Evolutionary conservation across 805 yeast species (phyloP).

Genomic region (Candida saitoana): DNA sequence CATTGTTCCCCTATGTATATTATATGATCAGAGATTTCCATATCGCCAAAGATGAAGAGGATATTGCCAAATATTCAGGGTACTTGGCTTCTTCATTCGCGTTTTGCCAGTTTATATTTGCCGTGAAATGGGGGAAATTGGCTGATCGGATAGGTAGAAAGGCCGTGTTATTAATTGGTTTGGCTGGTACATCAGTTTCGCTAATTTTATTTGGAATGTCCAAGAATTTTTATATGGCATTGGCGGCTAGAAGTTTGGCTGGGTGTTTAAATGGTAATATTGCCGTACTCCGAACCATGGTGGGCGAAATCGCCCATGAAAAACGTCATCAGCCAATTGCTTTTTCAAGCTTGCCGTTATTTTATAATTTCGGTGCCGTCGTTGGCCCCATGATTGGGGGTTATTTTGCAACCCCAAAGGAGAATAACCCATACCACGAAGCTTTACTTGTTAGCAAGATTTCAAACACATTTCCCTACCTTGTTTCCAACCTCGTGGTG

Average conservation of each 20-base stretch:
- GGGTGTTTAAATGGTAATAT: slow-evolving; percentile 30
- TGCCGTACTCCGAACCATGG: slow-evolving; percentile 28
- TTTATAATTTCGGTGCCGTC: slow-evolving; percentile 29
- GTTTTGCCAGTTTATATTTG: slow-evolving; percentile 20
- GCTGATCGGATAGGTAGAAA: slow-evolving; percentile 29
- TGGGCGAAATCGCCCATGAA: slow-evolving; percentile 30
- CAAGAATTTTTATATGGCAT: slow-evolving; percentile 22
- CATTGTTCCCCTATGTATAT: slow-evolving; percentile 26
- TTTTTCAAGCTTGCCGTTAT: slow-evolving; percentile 26
- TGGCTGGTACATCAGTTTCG: slow-evolving; percentile 22
- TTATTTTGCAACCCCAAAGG: slow-evolving; percentile 24
- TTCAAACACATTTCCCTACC: slow-evolving; percentile 31
- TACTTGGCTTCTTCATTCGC: slow-evolving; percentile 21
- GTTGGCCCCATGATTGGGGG: slow-evolving; percentile 34
- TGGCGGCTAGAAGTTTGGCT: slow-evolving; percentile 22
- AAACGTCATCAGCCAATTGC: slow-evolving; percentile 29
- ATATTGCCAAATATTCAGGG: slow-evolving; percentile 18
- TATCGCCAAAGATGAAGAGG: slow-evolving; percentile 16
- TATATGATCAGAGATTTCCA: slow-evolving; percentile 22
- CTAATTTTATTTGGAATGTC: slow-evolving; percentile 26
- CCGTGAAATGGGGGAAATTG: slow-evolving; percentile 28
- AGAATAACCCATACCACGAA: slow-evolving; percentile 13
- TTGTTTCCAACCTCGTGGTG: slow-evolving; percentile 32
- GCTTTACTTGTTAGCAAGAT: slow-evolving; percentile 2
- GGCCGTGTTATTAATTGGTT: slow-evolving; percentile 21